phyloP scores from a whole-genome alignment of 2,329 filamentous ascomycete species.

The Mycosphaerelloides madeirae region DNA sequence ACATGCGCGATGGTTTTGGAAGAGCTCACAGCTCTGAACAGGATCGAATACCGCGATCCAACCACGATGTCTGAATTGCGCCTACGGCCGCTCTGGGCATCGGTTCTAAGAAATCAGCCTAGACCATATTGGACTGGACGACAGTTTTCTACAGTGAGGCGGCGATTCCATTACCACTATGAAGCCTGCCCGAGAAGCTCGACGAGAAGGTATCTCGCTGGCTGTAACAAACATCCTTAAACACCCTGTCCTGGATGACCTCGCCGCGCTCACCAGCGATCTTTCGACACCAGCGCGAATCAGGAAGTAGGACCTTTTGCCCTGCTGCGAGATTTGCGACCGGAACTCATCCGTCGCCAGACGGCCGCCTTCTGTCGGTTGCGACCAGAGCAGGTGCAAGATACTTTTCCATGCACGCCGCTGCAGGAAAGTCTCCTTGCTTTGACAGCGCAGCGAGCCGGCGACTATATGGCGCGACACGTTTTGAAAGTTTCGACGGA shows the following conservation, averaged over 20 bases:
- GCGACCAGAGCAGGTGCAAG: too few species aligned
- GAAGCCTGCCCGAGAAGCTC: constrained; percentile 38
- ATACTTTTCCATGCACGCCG: too few species aligned
- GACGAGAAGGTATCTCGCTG: constrained; percentile 33
- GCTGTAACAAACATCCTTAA: constrained; percentile 41
- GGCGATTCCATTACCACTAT: constrained; percentile 71
- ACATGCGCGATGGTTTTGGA: constrained; percentile 38
- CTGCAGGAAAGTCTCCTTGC: too few species aligned
- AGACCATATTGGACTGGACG: constrained; percentile 52
- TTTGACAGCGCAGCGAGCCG: too few species aligned
- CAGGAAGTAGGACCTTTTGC: too few species aligned
- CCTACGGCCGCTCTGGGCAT: constrained; percentile 56
- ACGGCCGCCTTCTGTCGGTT: too few species aligned
- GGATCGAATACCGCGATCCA: constrained; percentile 30
- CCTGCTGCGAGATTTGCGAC: too few species aligned
- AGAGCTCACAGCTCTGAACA: constrained; percentile 39
- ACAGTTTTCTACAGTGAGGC: constrained; percentile 69
- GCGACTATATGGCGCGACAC: too few species aligned
- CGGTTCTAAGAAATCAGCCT: constrained; percentile 43
- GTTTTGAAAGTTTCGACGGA: too few species aligned
- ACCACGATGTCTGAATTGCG: constrained; percentile 44
- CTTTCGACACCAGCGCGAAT: too few species aligned
- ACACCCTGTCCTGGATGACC: constrained; percentile 34
- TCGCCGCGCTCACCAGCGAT: too few species aligned
- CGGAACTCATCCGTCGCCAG: too few species aligned